Conservation (phyloP, 176 grass and related monocot genomes). For the Oryza longistaminata region DNA sequence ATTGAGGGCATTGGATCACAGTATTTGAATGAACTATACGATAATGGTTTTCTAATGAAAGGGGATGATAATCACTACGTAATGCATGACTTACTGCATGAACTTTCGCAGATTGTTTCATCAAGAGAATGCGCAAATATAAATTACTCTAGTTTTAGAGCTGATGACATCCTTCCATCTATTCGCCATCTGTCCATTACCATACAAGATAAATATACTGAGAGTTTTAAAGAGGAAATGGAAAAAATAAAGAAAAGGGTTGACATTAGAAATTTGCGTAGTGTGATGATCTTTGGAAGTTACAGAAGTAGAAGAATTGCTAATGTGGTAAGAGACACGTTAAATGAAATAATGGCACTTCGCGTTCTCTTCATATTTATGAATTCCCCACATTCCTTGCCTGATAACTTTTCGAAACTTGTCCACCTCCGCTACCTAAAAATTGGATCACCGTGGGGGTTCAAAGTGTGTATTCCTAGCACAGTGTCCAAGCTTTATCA, state of each 20-base stretch:
- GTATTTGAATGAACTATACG: neutral
- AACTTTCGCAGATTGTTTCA: neutral
- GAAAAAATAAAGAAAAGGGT: neutral
- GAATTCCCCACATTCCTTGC: neutral
- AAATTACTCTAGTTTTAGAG: neutral
- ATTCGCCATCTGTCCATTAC: constrained; percentile 10
- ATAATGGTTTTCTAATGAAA: constrained; percentile 22
- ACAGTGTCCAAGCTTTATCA: neutral
- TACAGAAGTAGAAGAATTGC: neutral
- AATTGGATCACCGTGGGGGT: neutral
- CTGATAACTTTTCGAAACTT: neutral
- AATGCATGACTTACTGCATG: constrained; percentile 18
- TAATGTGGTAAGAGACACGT: neutral
- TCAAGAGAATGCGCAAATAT: neutral
- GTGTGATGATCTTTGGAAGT: constrained; percentile 10
- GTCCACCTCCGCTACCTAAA: constrained; percentile 12
- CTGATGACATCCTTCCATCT: neutral
- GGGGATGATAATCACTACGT: neutral
- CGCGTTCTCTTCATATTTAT: constrained; percentile 13
- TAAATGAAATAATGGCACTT: neutral
- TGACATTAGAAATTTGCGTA: neutral
- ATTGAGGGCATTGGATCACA: neutral
- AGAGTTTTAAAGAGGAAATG: constrained; percentile 9
- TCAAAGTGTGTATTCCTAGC: neutral
- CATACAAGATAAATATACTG: neutral